Evolutionary conservation across 345 rosid species (phyloP).

Genomic region (Salix brachista): DNA sequence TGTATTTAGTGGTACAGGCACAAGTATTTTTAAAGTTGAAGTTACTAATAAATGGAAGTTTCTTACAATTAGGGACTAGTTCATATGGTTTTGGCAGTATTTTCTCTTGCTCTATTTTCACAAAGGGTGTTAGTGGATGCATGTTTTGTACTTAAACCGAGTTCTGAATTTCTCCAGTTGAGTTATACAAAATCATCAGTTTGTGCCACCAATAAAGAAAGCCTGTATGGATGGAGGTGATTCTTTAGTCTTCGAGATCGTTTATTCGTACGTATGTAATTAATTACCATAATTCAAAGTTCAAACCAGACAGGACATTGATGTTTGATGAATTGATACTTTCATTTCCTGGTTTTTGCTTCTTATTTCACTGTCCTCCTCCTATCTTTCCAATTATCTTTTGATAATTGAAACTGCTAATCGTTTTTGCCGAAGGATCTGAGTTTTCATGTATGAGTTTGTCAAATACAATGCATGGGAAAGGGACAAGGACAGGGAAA

Average conservation of each 20-base stretch:
- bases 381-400: too few relatives aligned
- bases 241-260: background rate
- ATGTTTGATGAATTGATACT: background rate
- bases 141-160: background rate
- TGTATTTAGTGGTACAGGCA: background rate
- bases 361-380: background rate
- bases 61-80: background rate
- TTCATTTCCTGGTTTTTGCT: background rate
- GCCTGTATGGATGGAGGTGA: background rate
- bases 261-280: too few relatives aligned
- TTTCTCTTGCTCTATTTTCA: background rate
- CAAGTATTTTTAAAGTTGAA: background rate
- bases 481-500: too few relatives aligned
- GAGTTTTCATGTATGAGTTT: too few relatives aligned
- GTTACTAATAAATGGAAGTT: background rate
- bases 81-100: background rate
- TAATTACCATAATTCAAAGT: background rate
- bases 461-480: too few relatives aligned
- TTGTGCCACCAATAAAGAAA: conserved; percentile 1
- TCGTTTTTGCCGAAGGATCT: too few relatives aligned
- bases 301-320: background rate
- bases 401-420: too few relatives aligned
- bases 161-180: background rate
- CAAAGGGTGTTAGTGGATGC: background rate
- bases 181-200: background rate